These are phyloP conservation scores for Bolboschoenus planiculmis DNA, from an alignment of 176 grass and related monocot species.

Conservation along the genomic window DNA sequence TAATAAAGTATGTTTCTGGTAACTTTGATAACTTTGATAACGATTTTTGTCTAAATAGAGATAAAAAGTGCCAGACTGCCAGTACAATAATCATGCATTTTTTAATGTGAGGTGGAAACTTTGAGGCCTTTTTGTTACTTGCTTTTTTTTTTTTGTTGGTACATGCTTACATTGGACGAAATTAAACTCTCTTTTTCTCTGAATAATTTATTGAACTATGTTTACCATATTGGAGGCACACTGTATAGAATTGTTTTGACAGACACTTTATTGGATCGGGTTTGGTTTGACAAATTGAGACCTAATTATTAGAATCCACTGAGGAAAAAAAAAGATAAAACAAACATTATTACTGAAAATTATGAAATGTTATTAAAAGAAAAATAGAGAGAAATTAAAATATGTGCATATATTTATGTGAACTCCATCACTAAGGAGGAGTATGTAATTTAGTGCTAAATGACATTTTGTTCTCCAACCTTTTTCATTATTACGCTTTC, in stretches of 20 bases:
- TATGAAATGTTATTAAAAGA: not conserved
- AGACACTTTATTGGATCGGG: not conserved
- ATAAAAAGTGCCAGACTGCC: conserved; percentile 4
- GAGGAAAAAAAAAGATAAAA: not conserved
- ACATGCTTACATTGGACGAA: not conserved
- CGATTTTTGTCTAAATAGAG: not conserved
- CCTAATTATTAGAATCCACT: not conserved
- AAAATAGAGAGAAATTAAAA: not conserved
- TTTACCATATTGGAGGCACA: not conserved
- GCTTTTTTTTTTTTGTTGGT: not conserved
- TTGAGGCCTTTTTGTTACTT: not conserved
- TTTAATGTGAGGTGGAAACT: not conserved
- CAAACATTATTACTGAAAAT: not conserved
- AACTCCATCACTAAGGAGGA: not conserved
- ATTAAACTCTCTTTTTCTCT: not conserved
- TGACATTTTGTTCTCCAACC: not conserved
- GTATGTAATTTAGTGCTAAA: not conserved
- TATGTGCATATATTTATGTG: not conserved
- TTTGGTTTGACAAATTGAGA: not conserved
- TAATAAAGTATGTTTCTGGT: conserved; percentile 8
- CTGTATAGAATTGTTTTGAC: not conserved
- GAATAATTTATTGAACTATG: conserved; percentile 2
- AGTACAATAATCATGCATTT: not conserved
- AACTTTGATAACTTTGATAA: conserved; percentile 16
- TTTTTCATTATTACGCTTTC: not conserved